These are phyloP conservation scores for Botrytis fragariae DNA, from an alignment of 2,329 filamentous ascomycete species.

Conservation along the genomic window DNA sequence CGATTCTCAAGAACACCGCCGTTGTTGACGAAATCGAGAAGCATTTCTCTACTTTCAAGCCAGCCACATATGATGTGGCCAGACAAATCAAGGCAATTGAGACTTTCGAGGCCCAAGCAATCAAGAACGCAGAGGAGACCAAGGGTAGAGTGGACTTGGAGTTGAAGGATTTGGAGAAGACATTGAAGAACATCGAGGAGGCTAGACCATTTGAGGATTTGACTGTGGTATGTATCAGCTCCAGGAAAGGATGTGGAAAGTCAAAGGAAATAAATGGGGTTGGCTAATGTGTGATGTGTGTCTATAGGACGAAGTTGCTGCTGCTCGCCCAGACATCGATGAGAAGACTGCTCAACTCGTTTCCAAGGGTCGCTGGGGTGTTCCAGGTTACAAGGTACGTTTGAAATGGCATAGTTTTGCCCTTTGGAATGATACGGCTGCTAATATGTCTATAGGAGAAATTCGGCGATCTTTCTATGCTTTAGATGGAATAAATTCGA, in stretches of 20 bases:
- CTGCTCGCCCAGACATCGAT: slow-evolving; percentile 94
- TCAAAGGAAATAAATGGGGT: not conserved
- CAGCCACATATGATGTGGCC: slow-evolving; percentile 84
- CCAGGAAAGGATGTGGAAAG: not conserved
- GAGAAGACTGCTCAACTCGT: slow-evolving; percentile 94
- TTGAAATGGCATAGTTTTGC: not conserved
- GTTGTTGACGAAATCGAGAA: slow-evolving; percentile 97
- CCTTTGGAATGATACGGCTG: slow-evolving; percentile 29
- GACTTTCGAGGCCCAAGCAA: slow-evolving; percentile 92
- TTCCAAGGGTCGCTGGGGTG: slow-evolving; percentile 96
- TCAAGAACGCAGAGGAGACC: slow-evolving; percentile 95
- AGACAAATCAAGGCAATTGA: slow-evolving; percentile 98
- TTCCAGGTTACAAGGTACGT: slow-evolving; percentile 97
- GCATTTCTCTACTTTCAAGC: slow-evolving; percentile 89
- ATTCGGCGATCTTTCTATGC: slow-evolving; percentile 93
- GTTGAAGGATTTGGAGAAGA: slow-evolving; percentile 90
- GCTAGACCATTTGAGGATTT: slow-evolving; percentile 95
- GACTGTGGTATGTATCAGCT: slow-evolving; percentile 77
- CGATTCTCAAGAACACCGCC: slow-evolving; percentile 90
- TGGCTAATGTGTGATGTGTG: slow-evolving; percentile 21
- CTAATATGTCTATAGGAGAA: slow-evolving; percentile 73
- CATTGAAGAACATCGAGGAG: slow-evolving; percentile 94
- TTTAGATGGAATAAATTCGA: slow-evolving; percentile 58
- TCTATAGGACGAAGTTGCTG: slow-evolving; percentile 83
- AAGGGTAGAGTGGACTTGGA: slow-evolving; percentile 95